Evolutionary conservation across 306 rosid species (phyloP), one percentile per base, ranked within the genome.

Genomic region (Prinsepia uniflora): DNA sequence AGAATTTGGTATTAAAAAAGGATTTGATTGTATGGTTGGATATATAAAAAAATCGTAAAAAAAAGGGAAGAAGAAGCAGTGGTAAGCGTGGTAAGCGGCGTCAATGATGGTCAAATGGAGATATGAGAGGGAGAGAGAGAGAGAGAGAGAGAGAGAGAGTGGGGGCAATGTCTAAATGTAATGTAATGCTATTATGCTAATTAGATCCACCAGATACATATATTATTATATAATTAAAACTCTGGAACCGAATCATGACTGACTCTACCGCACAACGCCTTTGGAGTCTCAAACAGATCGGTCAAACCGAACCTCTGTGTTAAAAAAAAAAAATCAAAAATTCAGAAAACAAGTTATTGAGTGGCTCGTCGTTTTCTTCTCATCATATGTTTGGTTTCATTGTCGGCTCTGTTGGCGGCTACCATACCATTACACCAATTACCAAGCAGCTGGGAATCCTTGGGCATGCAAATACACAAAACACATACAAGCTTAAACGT

Each of bases 271-370:
- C 73, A 72, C 76, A 73, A 70, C 70, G 78, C 75, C 41, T 60
- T 62, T 71, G 77, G 82, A 73, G 75, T 56, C 62, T 59, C 75
- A 67, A 70, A 66, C 71, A 78, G 53, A 81, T 63, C 75, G 83
- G 81, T 84, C 83, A 84, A 81, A 84, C 83, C 68, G 81, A 81
- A 84, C 83, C 68, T 69, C 71, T 64, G 8, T 19, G 0, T 45
- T 62, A 53, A 30, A 30, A 30, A 30, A 2, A 30, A 30, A 30
- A 30, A 30, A 7, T 63, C 24, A 11, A 17, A 17, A 57, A 57
- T 24, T 5, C 1, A 30, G 36, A 41, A 41, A 41, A 41, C 15
- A 6, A 50, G 30, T 18, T 22, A 39, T 24, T 45, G 17, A 56
- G 6, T 22, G 1, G 47, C 13, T 44, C 58, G 10, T 50, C 6